Percentiles rank a stretch among this genome's conserved stretches.
These are phyloP conservation scores for Naumovozyma dairenensis DNA, from an alignment of 805 yeast species.

Conservation along the genomic window DNA sequence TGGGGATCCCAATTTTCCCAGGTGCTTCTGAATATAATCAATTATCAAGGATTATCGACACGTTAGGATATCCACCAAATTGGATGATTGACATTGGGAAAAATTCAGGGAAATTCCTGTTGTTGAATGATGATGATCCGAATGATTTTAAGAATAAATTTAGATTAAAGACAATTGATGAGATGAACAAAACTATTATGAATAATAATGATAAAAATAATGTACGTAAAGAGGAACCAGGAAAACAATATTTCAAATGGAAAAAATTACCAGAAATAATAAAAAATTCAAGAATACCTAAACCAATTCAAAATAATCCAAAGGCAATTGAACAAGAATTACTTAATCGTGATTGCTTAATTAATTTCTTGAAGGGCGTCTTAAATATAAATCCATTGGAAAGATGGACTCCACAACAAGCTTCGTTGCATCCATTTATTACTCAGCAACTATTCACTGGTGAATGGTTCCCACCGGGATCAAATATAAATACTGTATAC, in stretches of 20 bases:
- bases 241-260: conserved; percentile 71
- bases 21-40: conserved; percentile 93
- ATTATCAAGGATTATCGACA: conserved; percentile 66
- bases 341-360: conserved; percentile 56
- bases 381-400: conserved; percentile 83
- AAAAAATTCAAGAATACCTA: conserved; percentile 61
- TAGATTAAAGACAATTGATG: conserved; percentile 39
- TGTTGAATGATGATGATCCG: conserved; percentile 11
- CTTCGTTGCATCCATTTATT: conserved; percentile 82
- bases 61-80: conserved; percentile 78
- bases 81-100: conserved; percentile 98
- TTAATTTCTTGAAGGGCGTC: conserved; percentile 71
- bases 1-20: conserved; percentile 90
- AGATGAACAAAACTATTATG: conserved; percentile 34
- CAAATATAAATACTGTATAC: conserved; percentile 2
- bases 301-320: conserved; percentile 34
- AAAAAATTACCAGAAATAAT: conserved; percentile 62
- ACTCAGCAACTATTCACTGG: conserved; percentile 49
- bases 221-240: conserved; percentile 73
- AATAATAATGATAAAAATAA: conserved; percentile 18
- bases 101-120: conserved; percentile 55
- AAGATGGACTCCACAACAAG: conserved; percentile 96
- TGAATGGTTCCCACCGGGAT: conserved; percentile 44
- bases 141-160: conserved; percentile 10
- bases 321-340: conserved; percentile 55